Evolutionary conservation across 2,329 filamentous ascomycete species (phyloP).

Genomic region (Cladosporium sphaerospermum): DNA sequence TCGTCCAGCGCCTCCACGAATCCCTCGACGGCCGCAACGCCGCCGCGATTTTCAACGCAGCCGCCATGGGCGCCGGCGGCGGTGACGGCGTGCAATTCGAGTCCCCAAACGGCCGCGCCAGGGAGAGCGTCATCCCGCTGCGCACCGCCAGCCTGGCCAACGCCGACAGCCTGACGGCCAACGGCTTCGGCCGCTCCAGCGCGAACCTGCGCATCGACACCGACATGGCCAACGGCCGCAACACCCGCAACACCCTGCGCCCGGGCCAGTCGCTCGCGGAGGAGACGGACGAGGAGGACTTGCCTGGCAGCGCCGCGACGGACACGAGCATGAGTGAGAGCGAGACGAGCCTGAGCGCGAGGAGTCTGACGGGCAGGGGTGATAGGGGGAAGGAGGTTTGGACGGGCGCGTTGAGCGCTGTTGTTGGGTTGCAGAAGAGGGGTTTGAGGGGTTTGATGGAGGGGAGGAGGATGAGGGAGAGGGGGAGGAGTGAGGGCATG

Average conservation of each 20-base stretch:
- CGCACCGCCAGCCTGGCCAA: slow-evolving; percentile 43
- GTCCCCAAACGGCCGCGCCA: slow-evolving; percentile 25
- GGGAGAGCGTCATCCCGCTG: slow-evolving; percentile 33
- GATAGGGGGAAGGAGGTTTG: slow-evolving; percentile 60
- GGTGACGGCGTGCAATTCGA: slow-evolving; percentile 71
- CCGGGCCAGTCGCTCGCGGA: slow-evolving; percentile 27
- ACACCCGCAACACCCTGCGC: slow-evolving; percentile 31
- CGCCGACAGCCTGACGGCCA: slow-evolving; percentile 14
- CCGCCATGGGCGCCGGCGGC: slow-evolving; percentile 93
- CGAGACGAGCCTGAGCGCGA: slow-evolving; percentile 27
- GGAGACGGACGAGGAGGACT: slow-evolving; percentile 30
- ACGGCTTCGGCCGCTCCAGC: slow-evolving; percentile 33
- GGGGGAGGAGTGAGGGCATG: slow-evolving; percentile 42
- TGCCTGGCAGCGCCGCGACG: slow-evolving; percentile 30
- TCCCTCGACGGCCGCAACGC: slow-evolving; percentile 90
- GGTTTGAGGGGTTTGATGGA: slow-evolving; percentile 92
- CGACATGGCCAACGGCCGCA: slow-evolving; percentile 37
- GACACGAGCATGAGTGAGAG: slow-evolving; percentile 30
- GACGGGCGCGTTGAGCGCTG: slow-evolving; percentile 74
- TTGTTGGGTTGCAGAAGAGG: slow-evolving; percentile 92
- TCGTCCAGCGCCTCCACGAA: slow-evolving; percentile 83
- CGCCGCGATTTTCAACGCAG: slow-evolving; percentile 94
- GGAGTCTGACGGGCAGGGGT: slow-evolving; percentile 35
- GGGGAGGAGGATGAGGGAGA: slow-evolving; percentile 75
- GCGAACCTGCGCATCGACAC: slow-evolving; percentile 46